A percentile compares a stretch with the other conserved stretches of the same genome.
Evolutionary conservation across 2,329 filamentous ascomycete genomes (phyloP).

Genomic region (Monosporascus sp.): DNA sequence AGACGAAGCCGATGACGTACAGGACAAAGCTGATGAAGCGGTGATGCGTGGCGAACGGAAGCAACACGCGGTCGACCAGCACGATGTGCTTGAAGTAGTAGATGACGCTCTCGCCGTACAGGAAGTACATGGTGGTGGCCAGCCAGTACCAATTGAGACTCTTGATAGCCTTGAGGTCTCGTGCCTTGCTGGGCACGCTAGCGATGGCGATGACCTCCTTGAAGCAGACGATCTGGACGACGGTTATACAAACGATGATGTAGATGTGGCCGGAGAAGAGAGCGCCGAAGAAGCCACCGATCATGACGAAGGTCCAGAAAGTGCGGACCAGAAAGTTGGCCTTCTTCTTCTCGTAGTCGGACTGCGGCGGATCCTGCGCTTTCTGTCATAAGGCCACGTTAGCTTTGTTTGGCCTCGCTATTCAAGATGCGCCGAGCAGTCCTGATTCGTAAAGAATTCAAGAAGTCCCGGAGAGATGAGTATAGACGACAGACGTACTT

Average conservation of each 20-base stretch:
- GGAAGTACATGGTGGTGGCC: conserved; percentile 98
- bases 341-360: conserved; percentile 98
- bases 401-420: conserved; percentile 1
- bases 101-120: conserved; percentile 97
- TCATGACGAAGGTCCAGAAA: conserved; percentile 98
- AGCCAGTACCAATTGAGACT: conserved; percentile 99
- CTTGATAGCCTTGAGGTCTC: conserved; percentile 89
- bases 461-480: background rate
- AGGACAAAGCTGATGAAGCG: conserved; percentile 98
- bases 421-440: background rate
- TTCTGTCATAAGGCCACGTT: conserved; percentile 30
- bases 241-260: conserved; percentile 88
- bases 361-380: conserved; percentile 32
- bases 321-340: conserved; percentile 94
- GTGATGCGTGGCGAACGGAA: conserved; percentile 94
- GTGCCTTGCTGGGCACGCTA: conserved; percentile 85
- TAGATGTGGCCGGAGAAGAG: conserved; percentile 98
- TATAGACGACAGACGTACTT: conserved; percentile 21
- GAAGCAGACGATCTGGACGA: conserved; percentile 93
- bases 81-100: conserved; percentile 99
- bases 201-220: conserved; percentile 99
- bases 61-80: conserved; percentile 84
- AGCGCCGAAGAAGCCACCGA: conserved; percentile 81
- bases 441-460: background rate
- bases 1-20: conserved; percentile 97